A percentile compares a stretch with the other conserved stretches of the same genome.
phyloP scores from a whole-genome alignment of 345 rosid genomes.

The Eucalyptus sp. region DNA sequence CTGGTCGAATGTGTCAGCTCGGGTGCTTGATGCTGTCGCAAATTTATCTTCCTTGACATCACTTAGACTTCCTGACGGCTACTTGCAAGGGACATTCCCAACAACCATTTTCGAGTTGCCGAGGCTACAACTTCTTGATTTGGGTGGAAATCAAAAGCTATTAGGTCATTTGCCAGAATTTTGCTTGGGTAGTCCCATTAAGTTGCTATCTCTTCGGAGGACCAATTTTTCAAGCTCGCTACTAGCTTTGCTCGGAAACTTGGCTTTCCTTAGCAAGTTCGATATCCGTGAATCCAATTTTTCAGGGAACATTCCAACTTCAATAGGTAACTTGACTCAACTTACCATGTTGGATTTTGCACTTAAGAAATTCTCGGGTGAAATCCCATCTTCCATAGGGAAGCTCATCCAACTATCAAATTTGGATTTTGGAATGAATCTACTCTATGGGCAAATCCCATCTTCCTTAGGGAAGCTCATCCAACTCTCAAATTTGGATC shows the following conservation, averaged over 20 bases:
- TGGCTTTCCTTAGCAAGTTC: too few species aligned
- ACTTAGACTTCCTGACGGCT: neutral
- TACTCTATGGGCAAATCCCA: neutral
- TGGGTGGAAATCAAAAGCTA: neutral
- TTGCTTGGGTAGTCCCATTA: neutral
- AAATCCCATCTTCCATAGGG: too few species aligned
- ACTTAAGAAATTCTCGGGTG: fast-evolving
- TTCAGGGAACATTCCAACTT: too few species aligned
- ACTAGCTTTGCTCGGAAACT: too few species aligned
- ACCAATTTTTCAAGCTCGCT: neutral
- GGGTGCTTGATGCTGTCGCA: neutral
- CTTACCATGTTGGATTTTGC: fast-evolving
- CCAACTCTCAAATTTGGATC: too few species aligned
- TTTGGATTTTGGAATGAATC: too few species aligned
- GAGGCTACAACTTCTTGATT: neutral
- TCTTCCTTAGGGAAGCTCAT: too few species aligned
- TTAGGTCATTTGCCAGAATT: neutral
- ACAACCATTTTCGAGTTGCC: neutral
- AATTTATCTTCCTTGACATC: neutral
- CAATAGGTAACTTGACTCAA: too few species aligned
- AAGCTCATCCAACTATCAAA: fast-evolving
- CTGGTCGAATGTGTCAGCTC: neutral
- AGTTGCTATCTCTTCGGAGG: fast-evolving
- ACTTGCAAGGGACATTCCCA: neutral
- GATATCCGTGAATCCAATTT: neutral